These are phyloP conservation scores for Botrytis pseudocinerea DNA, from an alignment of 2,329 filamentous ascomycete genomes.

Conservation along the genomic window DNA sequence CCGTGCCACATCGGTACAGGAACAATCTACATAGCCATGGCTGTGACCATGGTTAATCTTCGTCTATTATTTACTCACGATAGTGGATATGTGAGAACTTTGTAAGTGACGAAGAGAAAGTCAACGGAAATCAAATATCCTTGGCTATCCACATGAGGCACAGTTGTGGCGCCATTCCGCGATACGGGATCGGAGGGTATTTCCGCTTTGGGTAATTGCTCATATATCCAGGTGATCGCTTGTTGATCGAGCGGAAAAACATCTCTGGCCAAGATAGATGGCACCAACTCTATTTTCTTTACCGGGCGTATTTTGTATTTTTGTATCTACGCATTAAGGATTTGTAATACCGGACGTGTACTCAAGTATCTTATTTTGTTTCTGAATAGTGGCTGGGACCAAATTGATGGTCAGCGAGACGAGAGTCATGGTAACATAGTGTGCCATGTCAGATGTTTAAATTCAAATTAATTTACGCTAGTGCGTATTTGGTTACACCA, in stretches of 20 bases:
- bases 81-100: neutral
- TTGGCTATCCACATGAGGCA: neutral
- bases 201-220: neutral
- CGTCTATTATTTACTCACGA: neutral
- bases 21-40: slow-evolving; percentile 1
- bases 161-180: slow-evolving; percentile 6
- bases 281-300: neutral
- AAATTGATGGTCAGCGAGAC: neutral
- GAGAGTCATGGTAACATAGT: neutral
- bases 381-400: neutral
- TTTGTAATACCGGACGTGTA: slow-evolving; percentile 12
- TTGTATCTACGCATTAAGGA: neutral
- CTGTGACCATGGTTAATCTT: neutral
- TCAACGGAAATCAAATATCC: neutral
- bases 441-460: neutral
- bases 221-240: neutral
- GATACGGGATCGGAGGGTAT: neutral
- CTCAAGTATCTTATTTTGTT: neutral
- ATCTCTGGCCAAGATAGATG: neutral
- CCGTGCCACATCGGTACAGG: slow-evolving; percentile 7
- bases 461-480: neutral
- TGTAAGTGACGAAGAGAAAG: neutral
- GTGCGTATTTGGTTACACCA: neutral
- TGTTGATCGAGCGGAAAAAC: neutral
- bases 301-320: neutral